phyloP scores from a whole-genome alignment of 306 rosid species.

The Inga leiocalycina region DNA sequence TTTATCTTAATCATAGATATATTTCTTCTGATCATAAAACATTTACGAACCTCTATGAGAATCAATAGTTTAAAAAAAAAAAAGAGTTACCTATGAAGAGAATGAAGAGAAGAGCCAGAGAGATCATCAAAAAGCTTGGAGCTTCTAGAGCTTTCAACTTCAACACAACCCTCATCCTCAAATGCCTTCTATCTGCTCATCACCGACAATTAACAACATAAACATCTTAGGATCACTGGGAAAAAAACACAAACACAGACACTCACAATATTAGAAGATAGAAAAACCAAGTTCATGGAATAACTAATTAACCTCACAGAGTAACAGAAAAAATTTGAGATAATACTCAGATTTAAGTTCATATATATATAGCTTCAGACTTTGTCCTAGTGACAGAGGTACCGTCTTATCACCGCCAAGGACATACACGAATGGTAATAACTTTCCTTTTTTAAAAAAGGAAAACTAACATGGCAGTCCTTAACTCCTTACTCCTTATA shows the following conservation, averaged over 20 bases:
- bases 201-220: not conserved
- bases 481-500: too few species aligned
- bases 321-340: not conserved
- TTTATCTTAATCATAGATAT: too few species aligned
- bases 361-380: too few species aligned
- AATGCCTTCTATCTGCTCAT: not conserved
- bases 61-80: too few species aligned
- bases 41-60: too few species aligned
- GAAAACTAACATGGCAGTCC: too few species aligned
- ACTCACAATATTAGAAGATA: not conserved
- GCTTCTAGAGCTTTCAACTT: not conserved
- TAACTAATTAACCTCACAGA: not conserved
- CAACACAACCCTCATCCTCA: not conserved
- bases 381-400: too few species aligned
- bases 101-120: constrained; percentile 26
- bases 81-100: constrained; percentile 37
- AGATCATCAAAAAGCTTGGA: constrained; percentile 28
- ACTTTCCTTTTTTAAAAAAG: too few species aligned
- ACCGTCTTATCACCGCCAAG: too few species aligned
- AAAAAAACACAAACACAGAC: not conserved
- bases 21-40: too few species aligned
- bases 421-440: too few species aligned
- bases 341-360: too few species aligned
- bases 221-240: not conserved
- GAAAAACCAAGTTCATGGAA: not conserved